These are phyloP conservation scores for Blakeslea trispora DNA, from an alignment of 371 early-diverging fungal genomes.

Conservation along the genomic window DNA sequence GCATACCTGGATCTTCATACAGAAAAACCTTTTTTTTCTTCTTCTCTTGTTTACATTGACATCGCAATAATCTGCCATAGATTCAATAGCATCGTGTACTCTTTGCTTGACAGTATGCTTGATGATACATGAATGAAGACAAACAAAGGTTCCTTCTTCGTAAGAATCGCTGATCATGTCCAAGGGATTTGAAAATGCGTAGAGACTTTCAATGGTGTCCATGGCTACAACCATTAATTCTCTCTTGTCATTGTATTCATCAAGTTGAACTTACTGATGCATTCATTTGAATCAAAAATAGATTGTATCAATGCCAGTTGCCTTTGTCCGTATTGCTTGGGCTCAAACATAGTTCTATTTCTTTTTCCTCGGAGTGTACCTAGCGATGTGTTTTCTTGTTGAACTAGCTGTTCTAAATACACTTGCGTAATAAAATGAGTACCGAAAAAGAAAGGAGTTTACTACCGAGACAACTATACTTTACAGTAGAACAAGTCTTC, in stretches of 20 bases:
- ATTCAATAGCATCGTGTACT: slow-evolving; percentile 3
- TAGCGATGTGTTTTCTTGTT: slow-evolving; percentile 4
- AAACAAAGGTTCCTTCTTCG: neutral
- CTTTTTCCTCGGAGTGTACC: slow-evolving; percentile 24
- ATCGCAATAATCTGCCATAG: slow-evolving; percentile 16
- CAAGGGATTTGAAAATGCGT: slow-evolving; percentile 13
- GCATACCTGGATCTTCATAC: no score
- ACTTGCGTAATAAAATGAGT: slow-evolving; percentile 9
- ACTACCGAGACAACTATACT: neutral
- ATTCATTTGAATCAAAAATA: slow-evolving; percentile 25
- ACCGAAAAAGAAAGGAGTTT: no score
- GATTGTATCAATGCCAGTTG: slow-evolving; percentile 23
- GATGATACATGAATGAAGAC: slow-evolving; percentile 19
- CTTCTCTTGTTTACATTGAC: slow-evolving; percentile 18
- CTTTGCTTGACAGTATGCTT: slow-evolving; percentile 15
- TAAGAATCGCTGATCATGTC: slow-evolving; percentile 23
- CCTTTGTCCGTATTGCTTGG: slow-evolving; percentile 16
- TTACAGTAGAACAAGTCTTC: slow-evolving; percentile 32
- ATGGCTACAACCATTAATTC: slow-evolving; percentile 5
- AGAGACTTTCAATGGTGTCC: slow-evolving; percentile 18
- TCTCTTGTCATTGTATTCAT: neutral
- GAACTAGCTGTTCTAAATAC: slow-evolving; percentile 20
- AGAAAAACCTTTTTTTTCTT: no score
- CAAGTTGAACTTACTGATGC: slow-evolving; percentile 17
- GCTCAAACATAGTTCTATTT: slow-evolving; percentile 25